Percentiles rank a stretch among this genome's conserved stretches.
phyloP scores from a whole-genome alignment of 768 basidiomycete species.

The Tricholoma hemisulphureum region DNA sequence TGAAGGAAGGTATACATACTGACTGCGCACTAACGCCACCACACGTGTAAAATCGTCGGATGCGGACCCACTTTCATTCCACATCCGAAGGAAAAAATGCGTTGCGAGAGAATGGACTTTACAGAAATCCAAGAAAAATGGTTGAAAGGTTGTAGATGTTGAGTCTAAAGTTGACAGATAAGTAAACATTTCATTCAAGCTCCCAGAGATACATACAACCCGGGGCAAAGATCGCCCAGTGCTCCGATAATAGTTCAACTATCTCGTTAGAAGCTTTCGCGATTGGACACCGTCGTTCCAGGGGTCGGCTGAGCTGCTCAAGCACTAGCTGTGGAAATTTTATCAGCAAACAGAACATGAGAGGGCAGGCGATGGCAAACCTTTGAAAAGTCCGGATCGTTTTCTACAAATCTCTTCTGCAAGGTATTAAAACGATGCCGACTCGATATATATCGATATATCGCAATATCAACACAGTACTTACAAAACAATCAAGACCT shows the following conservation, averaged over 20 bases:
- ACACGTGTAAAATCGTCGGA: constrained; percentile 76
- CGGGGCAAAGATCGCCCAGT: constrained; percentile 84
- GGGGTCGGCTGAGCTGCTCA: constrained; percentile 76
- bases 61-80: constrained; percentile 83
- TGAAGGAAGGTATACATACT: constrained; percentile 53
- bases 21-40: constrained; percentile 74
- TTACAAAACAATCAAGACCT: constrained; percentile 78
- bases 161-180: constrained; percentile 50
- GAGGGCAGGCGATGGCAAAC: constrained; percentile 32
- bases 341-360: constrained; percentile 11
- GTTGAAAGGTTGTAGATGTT: constrained; percentile 77
- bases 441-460: neutral
- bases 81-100: constrained; percentile 89
- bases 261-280: constrained; percentile 83
- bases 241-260: constrained; percentile 78
- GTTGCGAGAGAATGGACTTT: constrained; percentile 79
- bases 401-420: constrained; percentile 67
- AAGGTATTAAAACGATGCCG: neutral
- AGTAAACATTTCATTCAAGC: neutral
- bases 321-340: constrained; percentile 55
- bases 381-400: constrained; percentile 75
- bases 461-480: constrained; percentile 17
- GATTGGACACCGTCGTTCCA: constrained; percentile 77
- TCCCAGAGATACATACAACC: constrained; percentile 56
- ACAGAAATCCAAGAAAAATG: constrained; percentile 84